phyloP scores from a whole-genome alignment of 1,139 yeast species.

The Taphrina wiesneri region DNA sequence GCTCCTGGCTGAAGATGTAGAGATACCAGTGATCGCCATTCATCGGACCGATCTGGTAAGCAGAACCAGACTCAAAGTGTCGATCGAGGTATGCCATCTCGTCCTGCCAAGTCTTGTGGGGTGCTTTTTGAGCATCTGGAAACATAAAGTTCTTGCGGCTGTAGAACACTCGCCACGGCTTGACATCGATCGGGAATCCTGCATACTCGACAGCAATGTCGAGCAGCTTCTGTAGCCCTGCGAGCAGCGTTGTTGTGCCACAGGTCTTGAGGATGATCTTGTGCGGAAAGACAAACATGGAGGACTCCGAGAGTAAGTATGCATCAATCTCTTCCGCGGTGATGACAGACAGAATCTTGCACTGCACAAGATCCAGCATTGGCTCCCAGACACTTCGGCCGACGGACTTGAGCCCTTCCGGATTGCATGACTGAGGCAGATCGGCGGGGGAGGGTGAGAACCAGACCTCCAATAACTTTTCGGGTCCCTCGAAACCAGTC shows the following conservation, averaged over 20 bases:
- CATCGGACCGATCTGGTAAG: constrained; percentile 78
- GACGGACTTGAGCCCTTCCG: constrained; percentile 58
- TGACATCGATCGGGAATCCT: constrained; percentile 42
- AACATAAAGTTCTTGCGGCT: constrained; percentile 92
- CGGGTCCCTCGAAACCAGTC: constrained; percentile 54
- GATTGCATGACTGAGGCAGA: constrained; percentile 45
- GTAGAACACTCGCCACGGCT: constrained; percentile 73
- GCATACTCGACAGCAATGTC: constrained; percentile 51
- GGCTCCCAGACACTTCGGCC: constrained; percentile 68
- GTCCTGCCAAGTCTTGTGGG: constrained; percentile 81
- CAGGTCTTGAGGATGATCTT: constrained; percentile 88
- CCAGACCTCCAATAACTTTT: constrained; percentile 89
- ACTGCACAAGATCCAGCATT: constrained; percentile 76
- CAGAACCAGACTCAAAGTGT: constrained; percentile 60
- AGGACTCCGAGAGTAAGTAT: constrained; percentile 82
- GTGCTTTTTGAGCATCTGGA: constrained; percentile 77
- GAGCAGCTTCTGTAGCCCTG: constrained; percentile 69
- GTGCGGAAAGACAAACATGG: constrained; percentile 84
- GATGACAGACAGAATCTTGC: constrained; percentile 82
- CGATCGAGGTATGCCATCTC: constrained; percentile 69
- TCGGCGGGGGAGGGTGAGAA: constrained; percentile 57
- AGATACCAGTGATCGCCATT: constrained; percentile 89
- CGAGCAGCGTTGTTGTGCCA: constrained; percentile 89
- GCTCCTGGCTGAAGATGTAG: constrained; percentile 60
- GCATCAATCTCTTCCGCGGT: constrained; percentile 71